Evolutionary conservation across 2,329 filamentous ascomycete species (phyloP).

Genomic region (Neoarthrinium moseri): DNA sequence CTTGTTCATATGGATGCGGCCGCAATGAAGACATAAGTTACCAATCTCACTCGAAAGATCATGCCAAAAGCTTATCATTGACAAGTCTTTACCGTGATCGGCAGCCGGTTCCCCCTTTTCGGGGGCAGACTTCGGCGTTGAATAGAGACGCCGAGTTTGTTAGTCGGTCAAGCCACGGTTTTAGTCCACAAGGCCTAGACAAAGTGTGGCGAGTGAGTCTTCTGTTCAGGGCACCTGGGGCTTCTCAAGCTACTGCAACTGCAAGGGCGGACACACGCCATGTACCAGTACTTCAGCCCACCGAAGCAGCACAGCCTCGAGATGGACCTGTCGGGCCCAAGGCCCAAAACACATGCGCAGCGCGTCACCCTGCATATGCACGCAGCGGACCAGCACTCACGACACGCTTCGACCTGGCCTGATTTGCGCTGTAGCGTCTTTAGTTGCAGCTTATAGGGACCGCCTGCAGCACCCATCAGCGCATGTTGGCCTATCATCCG

Average conservation of each 20-base stretch:
- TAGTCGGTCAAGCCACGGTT: no score
- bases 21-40: no score
- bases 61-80: background rate
- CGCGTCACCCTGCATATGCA: constrained; percentile 9
- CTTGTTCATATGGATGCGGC: background rate
- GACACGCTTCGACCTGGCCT: background rate
- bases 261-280: background rate
- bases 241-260: no score
- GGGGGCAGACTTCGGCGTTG: no score
- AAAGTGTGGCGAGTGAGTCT: constrained; percentile 4
- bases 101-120: constrained; percentile 1
- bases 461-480: background rate
- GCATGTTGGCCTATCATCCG: constrained; percentile 2
- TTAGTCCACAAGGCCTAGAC: constrained; percentile 5
- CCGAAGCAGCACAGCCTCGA: background rate
- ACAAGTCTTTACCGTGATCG: background rate
- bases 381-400: background rate
- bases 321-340: no score
- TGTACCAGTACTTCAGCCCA: constrained; percentile 3
- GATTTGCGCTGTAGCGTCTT: background rate
- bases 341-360: no score
- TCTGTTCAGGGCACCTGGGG: background rate
- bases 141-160: no score
- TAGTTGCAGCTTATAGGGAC: constrained; percentile 3
- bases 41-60: background rate